phyloP scores from a whole-genome alignment of 306 rosid species.

The Begonia loranthoides region DNA sequence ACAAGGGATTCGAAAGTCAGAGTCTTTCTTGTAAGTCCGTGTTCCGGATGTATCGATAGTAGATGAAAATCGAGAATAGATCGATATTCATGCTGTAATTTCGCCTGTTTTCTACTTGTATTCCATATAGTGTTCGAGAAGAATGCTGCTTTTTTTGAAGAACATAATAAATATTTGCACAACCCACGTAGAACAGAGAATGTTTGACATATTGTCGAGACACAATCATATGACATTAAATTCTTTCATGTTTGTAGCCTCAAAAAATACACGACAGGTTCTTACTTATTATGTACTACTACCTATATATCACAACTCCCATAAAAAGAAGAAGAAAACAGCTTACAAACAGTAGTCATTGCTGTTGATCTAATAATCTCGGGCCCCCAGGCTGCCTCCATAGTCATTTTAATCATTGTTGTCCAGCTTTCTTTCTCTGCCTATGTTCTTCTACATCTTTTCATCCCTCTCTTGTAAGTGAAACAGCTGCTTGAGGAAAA shows the following conservation, averaged over 20 bases:
- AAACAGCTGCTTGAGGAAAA: constrained; percentile 4
- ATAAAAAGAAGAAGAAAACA: constrained; percentile 1
- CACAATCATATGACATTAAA: constrained; percentile 39
- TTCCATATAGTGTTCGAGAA: no score
- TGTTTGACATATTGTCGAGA: constrained; percentile 19
- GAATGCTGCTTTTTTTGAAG: no score
- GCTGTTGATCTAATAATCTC: no score
- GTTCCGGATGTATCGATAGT: no score
- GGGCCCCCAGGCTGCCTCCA: constrained; percentile 25
- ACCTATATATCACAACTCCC: constrained; percentile 44
- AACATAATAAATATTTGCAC: no score
- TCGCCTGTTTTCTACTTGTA: no score
- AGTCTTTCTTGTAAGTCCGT: no score
- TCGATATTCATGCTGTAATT: no score
- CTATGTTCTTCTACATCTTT: constrained; percentile 1
- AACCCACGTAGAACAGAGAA: no score
- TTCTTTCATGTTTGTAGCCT: constrained; percentile 30
- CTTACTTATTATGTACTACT: constrained; percentile 46
- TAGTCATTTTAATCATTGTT: constrained; percentile 10
- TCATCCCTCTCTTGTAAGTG: constrained; percentile 7
- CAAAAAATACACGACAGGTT: constrained; percentile 54
- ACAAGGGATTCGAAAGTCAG: no score
- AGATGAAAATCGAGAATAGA: no score
- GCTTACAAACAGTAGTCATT: no score
- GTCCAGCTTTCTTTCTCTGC: constrained; percentile 4